Percentiles rank a stretch among this genome's conserved stretches.
phyloP scores from a whole-genome alignment of 2,329 filamentous ascomycete genomes.

The Penicillium rolfsii region DNA sequence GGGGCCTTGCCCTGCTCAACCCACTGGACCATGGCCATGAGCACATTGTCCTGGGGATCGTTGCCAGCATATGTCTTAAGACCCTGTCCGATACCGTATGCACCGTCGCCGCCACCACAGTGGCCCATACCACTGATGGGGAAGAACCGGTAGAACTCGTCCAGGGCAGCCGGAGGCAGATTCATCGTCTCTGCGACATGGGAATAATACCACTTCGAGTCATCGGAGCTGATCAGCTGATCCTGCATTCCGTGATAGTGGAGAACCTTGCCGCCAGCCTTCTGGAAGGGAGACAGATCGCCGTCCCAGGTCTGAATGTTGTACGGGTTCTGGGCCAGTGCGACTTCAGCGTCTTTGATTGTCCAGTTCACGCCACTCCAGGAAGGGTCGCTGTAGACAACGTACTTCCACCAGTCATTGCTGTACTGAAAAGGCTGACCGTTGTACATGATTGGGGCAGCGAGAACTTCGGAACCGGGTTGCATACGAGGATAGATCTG shows the following conservation, averaged over 20 bases:
- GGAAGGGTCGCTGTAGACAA: conserved; percentile 45
- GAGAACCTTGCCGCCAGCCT: conserved; percentile 48
- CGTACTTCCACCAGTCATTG: conserved; percentile 51
- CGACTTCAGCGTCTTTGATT: conserved; percentile 42
- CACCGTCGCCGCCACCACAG: conserved; percentile 50
- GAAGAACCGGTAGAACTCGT: conserved; percentile 55
- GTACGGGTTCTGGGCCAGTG: conserved; percentile 49
- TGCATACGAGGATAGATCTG: conserved; percentile 43
- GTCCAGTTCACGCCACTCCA: conserved; percentile 47
- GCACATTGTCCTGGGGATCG: conserved; percentile 51
- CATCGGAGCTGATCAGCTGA: conserved; percentile 56
- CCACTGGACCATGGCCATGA: conserved; percentile 55
- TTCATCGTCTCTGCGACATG: conserved; percentile 48
- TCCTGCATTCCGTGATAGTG: conserved; percentile 50
- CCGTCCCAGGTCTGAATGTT: conserved; percentile 54
- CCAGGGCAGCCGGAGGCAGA: conserved; percentile 34
- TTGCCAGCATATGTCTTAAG: conserved; percentile 23
- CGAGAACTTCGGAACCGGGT: conserved; percentile 36
- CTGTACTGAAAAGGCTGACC: conserved; percentile 45
- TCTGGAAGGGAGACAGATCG: conserved; percentile 53
- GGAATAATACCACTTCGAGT: conserved; percentile 57
- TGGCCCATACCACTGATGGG: conserved; percentile 60
- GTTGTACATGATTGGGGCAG: conserved; percentile 38
- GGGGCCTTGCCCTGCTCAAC: conserved; percentile 50
- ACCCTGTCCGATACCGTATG: conserved; percentile 48